Conservation (phyloP, 306 rosid genomes). For the Delonix regia region DNA sequence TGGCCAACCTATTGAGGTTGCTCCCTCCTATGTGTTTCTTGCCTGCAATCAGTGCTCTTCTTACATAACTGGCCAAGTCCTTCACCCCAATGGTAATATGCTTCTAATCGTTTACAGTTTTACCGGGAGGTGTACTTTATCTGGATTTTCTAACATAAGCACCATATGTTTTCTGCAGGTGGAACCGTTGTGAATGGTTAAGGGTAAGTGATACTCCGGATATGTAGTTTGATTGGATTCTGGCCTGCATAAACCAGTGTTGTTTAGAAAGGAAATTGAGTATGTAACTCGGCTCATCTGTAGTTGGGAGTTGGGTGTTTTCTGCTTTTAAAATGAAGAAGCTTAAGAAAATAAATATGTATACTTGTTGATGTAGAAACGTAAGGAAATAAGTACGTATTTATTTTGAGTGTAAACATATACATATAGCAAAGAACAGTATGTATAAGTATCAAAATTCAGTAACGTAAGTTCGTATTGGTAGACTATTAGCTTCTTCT, state of each 20-base stretch:
- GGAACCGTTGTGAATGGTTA: constrained; percentile 64
- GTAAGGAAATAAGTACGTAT: not conserved
- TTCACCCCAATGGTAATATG: constrained; percentile 73
- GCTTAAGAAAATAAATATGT: not conserved
- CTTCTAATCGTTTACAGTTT: not conserved
- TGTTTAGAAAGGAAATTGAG: not conserved
- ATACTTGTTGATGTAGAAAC: not conserved
- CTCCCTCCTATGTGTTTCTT: constrained; percentile 70
- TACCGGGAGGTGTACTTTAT: not conserved
- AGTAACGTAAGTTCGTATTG: not conserved
- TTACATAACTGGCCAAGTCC: constrained; percentile 79
- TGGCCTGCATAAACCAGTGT: not conserved
- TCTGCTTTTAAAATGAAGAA: not conserved
- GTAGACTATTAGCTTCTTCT: not conserved
- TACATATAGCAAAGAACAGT: not conserved
- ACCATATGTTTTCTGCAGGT: constrained; percentile 46
- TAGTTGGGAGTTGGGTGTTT: not conserved
- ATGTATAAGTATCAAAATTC: not conserved
- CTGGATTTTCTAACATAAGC: not conserved
- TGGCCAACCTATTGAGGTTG: constrained; percentile 82
- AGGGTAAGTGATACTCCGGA: not conserved
- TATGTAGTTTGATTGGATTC: not conserved
- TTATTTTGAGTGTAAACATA: not conserved
- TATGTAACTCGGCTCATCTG: not conserved
- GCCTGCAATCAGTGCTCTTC: constrained; percentile 73